These are phyloP conservation scores for Juncus inflexus DNA, from an alignment of 176 grass and related monocot species.

Conservation along the genomic window DNA sequence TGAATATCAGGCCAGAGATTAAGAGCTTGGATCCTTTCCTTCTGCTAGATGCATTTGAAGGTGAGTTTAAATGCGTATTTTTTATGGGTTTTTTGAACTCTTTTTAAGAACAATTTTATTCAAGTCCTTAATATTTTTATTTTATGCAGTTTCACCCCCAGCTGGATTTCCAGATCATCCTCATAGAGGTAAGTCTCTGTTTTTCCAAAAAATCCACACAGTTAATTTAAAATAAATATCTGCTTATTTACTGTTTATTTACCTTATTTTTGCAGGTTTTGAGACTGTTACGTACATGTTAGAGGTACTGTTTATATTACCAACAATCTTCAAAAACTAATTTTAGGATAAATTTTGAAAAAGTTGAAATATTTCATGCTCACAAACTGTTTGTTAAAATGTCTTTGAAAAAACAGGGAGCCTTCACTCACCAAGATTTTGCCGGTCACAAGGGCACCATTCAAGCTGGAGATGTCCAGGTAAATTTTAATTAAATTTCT, in stretches of 20 bases:
- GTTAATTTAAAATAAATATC: background rate
- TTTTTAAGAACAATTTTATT: background rate
- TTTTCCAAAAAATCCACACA: too few species aligned
- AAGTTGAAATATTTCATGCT: background rate
- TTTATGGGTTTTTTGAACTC: background rate
- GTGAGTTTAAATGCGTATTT: constrained; percentile 10
- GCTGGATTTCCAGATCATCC: constrained; percentile 80
- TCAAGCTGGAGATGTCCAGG: constrained; percentile 61
- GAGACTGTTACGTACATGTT: constrained; percentile 95
- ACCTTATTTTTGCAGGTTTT: constrained; percentile 38
- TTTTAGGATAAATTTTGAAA: background rate
- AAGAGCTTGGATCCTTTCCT: constrained; percentile 73
- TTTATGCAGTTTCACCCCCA: constrained; percentile 47
- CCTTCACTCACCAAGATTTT: constrained; percentile 80
- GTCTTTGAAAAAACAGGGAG: constrained; percentile 33
- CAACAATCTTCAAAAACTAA: background rate
- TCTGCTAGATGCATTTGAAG: constrained; percentile 64
- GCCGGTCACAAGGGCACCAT: constrained; percentile 80
- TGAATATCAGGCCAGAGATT: constrained; percentile 49
- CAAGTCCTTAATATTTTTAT: background rate
- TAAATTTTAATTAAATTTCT: constrained; percentile 12
- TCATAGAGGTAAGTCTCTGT: constrained; percentile 42
- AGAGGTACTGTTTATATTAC: constrained; percentile 31
- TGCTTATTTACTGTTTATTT: background rate
- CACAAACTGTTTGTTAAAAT: constrained; percentile 44